These are phyloP conservation scores for Boletus sensibilis DNA, from an alignment of 768 basidiomycete genomes.

Conservation along the genomic window DNA sequence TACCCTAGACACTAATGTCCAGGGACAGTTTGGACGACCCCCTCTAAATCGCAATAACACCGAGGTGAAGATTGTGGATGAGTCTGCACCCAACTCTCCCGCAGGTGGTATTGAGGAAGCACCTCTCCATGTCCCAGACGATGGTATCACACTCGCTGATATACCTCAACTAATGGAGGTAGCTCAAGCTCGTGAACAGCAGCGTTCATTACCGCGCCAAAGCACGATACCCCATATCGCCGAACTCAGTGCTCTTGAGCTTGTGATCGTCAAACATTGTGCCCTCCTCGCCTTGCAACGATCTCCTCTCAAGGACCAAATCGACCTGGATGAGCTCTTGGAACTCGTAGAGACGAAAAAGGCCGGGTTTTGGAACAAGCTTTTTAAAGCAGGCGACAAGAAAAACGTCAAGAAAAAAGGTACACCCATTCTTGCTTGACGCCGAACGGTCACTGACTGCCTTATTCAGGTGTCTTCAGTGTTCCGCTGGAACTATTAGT, in stretches of 20 bases:
- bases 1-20: conserved; percentile 36
- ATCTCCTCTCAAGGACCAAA: conserved; percentile 75
- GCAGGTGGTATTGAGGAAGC: conserved; percentile 49
- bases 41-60: conserved; percentile 77
- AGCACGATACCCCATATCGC: conserved; percentile 81
- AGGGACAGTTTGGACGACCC: conserved; percentile 56
- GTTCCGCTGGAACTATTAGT: conserved; percentile 91
- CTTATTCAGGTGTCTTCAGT: conserved; percentile 77
- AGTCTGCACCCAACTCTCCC: conserved; percentile 71
- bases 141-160: conserved; percentile 90
- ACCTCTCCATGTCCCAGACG: conserved; percentile 49
- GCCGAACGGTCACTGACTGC: conserved; percentile 8
- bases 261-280: conserved; percentile 88
- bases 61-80: conserved; percentile 86
- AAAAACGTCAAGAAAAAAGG: conserved; percentile 90
- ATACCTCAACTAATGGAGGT: conserved; percentile 91
- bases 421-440: conserved; percentile 30
- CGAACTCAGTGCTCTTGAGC: conserved; percentile 79
- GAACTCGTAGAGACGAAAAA: conserved; percentile 93
- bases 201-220: conserved; percentile 76
- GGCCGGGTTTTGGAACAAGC: conserved; percentile 91
- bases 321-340: conserved; percentile 90
- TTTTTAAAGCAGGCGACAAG: conserved; percentile 90
- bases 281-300: conserved; percentile 79
- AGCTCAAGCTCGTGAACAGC: conserved; percentile 86